These are phyloP conservation scores for Gossypium rotundifolium DNA, from an alignment of 345 rosid species.

Conservation along the genomic window DNA sequence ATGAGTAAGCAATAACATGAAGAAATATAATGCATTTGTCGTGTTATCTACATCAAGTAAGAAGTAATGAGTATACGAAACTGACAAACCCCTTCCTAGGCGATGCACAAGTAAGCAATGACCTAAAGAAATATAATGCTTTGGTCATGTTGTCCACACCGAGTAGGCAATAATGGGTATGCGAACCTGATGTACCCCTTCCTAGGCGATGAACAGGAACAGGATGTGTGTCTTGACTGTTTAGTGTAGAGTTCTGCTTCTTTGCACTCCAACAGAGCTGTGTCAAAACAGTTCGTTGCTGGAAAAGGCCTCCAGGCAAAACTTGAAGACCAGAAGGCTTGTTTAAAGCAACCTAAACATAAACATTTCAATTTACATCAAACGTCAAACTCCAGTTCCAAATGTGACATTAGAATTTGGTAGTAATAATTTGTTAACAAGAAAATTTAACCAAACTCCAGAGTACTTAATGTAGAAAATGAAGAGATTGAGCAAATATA, in stretches of 20 bases:
- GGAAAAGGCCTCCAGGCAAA: conserved; percentile 89
- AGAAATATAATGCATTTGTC: not conserved
- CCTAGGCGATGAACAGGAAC: conserved; percentile 91
- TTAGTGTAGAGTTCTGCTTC: conserved; percentile 23
- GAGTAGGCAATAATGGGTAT: not conserved
- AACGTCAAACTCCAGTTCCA: not conserved
- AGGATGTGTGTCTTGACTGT: conserved; percentile 42
- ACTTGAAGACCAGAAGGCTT: conserved; percentile 95
- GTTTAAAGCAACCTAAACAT: conserved; percentile 66
- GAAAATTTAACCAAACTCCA: not conserved
- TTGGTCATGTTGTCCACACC: not conserved
- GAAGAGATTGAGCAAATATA: too few species aligned
- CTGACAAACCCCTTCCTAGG: conserved; percentile 86
- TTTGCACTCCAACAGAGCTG: conserved; percentile 66
- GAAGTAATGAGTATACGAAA: conserved; percentile 20
- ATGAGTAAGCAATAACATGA: conserved; percentile 8
- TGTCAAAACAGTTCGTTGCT: conserved; percentile 74
- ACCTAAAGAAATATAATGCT: not conserved
- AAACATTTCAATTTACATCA: conserved; percentile 2
- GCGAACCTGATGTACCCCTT: conserved; percentile 85
- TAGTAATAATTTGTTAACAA: not conserved
- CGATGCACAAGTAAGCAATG: conserved; percentile 36
- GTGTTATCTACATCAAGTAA: not conserved
- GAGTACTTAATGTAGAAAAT: not conserved
- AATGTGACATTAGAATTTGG: not conserved